These are phyloP conservation scores for Scedosporium aurantiacum DNA, from an alignment of 2,329 filamentous ascomycete genomes.

Conservation along the genomic window DNA sequence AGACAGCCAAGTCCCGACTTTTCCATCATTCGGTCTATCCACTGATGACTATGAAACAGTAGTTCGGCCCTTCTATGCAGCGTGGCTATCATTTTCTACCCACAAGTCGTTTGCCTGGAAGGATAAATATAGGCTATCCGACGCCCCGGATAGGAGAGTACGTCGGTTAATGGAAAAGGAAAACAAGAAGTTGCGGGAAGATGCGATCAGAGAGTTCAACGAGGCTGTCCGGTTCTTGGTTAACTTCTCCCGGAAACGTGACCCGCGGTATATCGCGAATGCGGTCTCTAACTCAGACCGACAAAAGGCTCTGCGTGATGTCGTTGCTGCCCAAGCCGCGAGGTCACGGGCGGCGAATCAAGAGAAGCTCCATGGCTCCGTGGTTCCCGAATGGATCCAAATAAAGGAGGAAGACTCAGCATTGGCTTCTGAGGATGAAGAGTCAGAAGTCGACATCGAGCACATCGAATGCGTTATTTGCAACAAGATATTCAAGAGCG, in stretches of 20 bases:
- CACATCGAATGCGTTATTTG: conserved; percentile 68
- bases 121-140: conserved; percentile 70
- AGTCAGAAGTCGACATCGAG: conserved; percentile 41
- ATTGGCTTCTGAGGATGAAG: conserved; percentile 44
- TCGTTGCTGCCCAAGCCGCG: conserved; percentile 74
- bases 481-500: conserved; percentile 73
- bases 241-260: conserved; percentile 79
- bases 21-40: conserved; percentile 75
- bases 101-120: conserved; percentile 82
- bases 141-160: conserved; percentile 75
- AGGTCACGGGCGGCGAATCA: conserved; percentile 71
- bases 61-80: conserved; percentile 69
- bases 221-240: conserved; percentile 81
- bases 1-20: conserved; percentile 47
- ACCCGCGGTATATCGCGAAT: conserved; percentile 73
- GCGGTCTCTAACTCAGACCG: conserved; percentile 69
- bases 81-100: conserved; percentile 75
- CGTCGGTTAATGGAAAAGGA: conserved; percentile 90
- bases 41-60: conserved; percentile 63
- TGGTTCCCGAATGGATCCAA: conserved; percentile 66
- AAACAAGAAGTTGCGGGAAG: conserved; percentile 74
- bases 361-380: conserved; percentile 55
- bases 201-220: conserved; percentile 80
- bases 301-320: conserved; percentile 65
- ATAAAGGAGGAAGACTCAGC: conserved; percentile 51